Conservation (phyloP, 148 eudicot species). For the Limonium bicolor region DNA sequence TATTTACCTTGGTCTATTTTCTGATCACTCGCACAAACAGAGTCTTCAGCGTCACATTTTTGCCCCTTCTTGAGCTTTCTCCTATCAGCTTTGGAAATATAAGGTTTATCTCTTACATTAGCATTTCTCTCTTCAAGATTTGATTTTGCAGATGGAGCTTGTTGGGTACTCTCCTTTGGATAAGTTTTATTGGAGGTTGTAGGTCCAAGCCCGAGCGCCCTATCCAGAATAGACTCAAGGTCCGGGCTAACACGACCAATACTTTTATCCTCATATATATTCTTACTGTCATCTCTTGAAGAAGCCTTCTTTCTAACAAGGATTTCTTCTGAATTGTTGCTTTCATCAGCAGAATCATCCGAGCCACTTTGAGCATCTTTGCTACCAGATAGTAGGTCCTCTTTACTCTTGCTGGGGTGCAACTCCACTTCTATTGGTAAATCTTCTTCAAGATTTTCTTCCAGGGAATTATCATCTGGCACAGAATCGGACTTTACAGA, state of each 20-base stretch:
- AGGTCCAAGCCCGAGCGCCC: constrained; percentile 93
- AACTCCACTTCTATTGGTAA: constrained; percentile 9
- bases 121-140: constrained; percentile 22
- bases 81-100: constrained; percentile 84
- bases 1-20: no score
- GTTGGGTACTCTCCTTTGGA: constrained; percentile 36
- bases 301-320: constrained; percentile 14
- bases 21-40: constrained; percentile 10
- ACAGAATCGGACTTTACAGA: constrained; percentile 36
- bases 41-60: constrained; percentile 23
- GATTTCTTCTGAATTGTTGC: constrained; percentile 13
- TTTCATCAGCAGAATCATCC: constrained; percentile 10
- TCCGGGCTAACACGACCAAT: constrained; percentile 25
- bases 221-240: constrained; percentile 85
- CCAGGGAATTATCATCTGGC: constrained; percentile 43
- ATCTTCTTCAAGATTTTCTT: constrained; percentile 14
- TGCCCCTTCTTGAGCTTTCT: constrained; percentile 79
- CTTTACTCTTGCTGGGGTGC: constrained; percentile 10
- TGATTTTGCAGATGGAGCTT: constrained; percentile 15
- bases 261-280: constrained; percentile 19
- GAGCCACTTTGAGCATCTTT: constrained; percentile 9
- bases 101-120: constrained; percentile 54
- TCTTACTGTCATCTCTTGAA: constrained; percentile 5
- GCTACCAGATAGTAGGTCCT: constrained; percentile 7
- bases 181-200: constrained; percentile 36